Evolutionary conservation across 805 yeast genomes (phyloP), one percentile per base, ranked within the genome.

Genomic region (Starmerella davenportii): DNA sequence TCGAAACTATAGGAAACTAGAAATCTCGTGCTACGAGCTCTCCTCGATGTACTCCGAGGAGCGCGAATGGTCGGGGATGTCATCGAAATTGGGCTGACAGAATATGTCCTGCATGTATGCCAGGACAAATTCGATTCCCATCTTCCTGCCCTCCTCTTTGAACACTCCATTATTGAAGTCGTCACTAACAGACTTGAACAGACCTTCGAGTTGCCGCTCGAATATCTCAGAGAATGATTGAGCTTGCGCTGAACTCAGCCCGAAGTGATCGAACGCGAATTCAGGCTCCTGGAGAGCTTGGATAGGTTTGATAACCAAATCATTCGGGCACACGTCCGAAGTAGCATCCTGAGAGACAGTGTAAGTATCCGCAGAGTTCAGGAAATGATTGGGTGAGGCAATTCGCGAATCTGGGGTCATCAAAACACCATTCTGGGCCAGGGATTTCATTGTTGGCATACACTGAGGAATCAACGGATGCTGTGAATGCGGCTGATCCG

Each of bases 111-210:
- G 40, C 35, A 40, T 4, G 15, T 36, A 18, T 3, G 23, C 13
- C 9, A 40, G 37, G 8, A 40, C 37, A 3, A 40, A 16, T 13
- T 40, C 43, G n/a, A 21, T 34, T 8, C 43, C 43, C 4, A 40
- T 33, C 17, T 36, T 30, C 4, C 27, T 23, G 18, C 15, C 18
- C 3, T 9, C 30, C 7, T 25, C 4, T 18, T 30, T 29, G n/a
- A 4, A 20, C 7, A 20, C 15, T 5, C 25, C 25, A n/a, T 15
- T 16, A 16, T 37, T 37, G 30, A 37, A 37, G 11, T 37, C 36
- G n/a, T 37, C 37, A 4, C 30, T 21, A 13, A 37, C 37, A 5
- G 39, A 34, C 7, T 33, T 16, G n/a, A 20, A 37, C 5, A 37
- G 30, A 9, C 15, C n/a, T 18, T 37, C 39, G 4, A 37, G 23